Evolutionary conservation across 768 basidiomycete genomes (phyloP), one percentile per base, ranked within the genome.

Genomic region (Leucogyrophana mollusca): DNA sequence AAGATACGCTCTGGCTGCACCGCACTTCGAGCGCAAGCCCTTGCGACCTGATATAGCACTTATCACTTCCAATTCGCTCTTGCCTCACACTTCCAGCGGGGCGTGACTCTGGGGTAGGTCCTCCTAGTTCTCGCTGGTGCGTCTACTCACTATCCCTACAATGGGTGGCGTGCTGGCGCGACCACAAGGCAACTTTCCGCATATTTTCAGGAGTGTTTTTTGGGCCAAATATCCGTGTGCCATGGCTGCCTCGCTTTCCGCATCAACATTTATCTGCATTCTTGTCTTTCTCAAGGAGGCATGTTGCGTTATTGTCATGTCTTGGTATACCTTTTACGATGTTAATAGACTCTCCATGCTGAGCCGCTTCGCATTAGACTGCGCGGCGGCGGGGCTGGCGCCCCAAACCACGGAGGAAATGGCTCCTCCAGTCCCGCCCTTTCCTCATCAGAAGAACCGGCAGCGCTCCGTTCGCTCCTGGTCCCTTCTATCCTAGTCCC

Each of bases 161-260:
- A 76, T 83, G 21, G 82, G 82, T 14, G 82, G 83, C 8, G 68
- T 68, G 17, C 69, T 84, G 42, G 68, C 79, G 43, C 70, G 71
- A 20, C 82, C 82, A 13, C 72, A 72, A n/a, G 75, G 82, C 36
- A 71, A 70, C n/a, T 83, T 78, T 50, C 79, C 81, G 9, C 21
- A 40, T 1, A 40, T 76, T 3, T 83, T 85, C 49, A 50, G 62
- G 14, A 68, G 65, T 34, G 61, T 67, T 8, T 81, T 84, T 50
- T 73, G 79, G 65, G 68, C 61, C n/a, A 59, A 69, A 40, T 77
- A 77, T 47, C 83, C 82, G 59, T 74, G 41, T 47, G 73, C 78
- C 14, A 54, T 63, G 30, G 51, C 63, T 14, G 61, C 63, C 16
- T 51, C 43, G 17, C 66, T 63, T 17, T n/a, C 63, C 1, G 38